phyloP scores from a whole-genome alignment of 768 basidiomycete genomes.

The Paxillus rubicundulus region DNA sequence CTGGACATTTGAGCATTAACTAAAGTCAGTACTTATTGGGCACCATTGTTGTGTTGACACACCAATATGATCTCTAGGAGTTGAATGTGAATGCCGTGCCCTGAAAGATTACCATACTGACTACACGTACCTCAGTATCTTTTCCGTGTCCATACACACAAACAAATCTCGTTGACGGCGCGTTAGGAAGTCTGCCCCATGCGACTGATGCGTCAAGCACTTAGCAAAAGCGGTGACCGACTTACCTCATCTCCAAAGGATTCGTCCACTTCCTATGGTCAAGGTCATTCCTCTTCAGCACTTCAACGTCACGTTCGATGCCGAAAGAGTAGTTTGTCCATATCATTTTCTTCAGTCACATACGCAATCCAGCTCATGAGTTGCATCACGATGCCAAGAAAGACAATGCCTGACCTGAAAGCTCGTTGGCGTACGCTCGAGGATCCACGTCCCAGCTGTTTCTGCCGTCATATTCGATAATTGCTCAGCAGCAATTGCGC shows the following conservation, averaged over 20 bases:
- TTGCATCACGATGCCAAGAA: background rate
- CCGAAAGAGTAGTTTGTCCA: conserved; percentile 84
- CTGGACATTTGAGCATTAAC: conserved; percentile 28
- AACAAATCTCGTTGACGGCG: conserved; percentile 88
- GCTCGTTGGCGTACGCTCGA: conserved; percentile 75
- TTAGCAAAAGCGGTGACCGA: background rate
- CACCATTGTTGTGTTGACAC: conserved; percentile 6
- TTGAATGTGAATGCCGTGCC: background rate
- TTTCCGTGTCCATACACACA: conserved; percentile 96
- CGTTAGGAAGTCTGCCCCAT: conserved; percentile 66
- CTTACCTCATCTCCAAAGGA: conserved; percentile 75
- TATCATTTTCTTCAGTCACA: conserved; percentile 61
- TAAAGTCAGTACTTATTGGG: background rate
- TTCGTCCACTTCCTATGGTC: conserved; percentile 92
- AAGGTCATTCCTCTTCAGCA: conserved; percentile 60
- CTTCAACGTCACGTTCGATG: conserved; percentile 71
- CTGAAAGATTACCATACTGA: conserved; percentile 1
- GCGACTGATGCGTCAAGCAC: background rate
- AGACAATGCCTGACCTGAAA: conserved; percentile 61
- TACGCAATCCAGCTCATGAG: background rate
- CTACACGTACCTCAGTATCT: conserved; percentile 73
- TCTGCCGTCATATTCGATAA: conserved; percentile 72
- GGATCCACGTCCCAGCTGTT: conserved; percentile 74
- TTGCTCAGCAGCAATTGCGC: conserved; percentile 12
- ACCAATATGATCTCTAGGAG: conserved; percentile 82